Evolutionary conservation across 2,329 filamentous ascomycete species (phyloP), one percentile per base, ranked within the genome.

Genomic region (Aureobasidium sp.): DNA sequence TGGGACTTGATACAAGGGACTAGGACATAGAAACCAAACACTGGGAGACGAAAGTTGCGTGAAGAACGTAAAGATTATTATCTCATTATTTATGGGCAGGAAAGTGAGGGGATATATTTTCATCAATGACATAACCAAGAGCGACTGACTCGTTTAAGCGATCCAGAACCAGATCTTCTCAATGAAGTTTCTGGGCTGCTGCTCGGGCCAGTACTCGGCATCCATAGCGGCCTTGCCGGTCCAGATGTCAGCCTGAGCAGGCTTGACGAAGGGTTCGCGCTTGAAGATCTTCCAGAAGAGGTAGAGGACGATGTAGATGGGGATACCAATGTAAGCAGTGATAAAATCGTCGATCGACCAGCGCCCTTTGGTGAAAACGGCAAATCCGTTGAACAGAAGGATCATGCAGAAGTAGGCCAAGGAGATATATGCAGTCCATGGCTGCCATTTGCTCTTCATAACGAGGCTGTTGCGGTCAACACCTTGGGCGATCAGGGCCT

Each of bases 241-340:
- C 71, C 74, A 77, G 44, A 80, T 76, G 63, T 80, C 78, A 6
- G 74, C 75, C 62, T 77, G 72, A 0, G 66, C 68, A 25, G 73
- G 67, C 59, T 73, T 73, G 63, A 79, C 74, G 36, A 73, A 66
- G 60, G 81, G 81, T 0, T 86, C 87, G 65, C 82, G 81, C 69
- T 87, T 88, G 68, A 81, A 74, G 39, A 85, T 71, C 71, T 90
- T 90, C 83, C 86, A 90, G 49, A 83, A 78, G 21, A 59, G 39
- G 67, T 82, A 90, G 9, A 82, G 74, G 7, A 73, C 70, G 14
- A 76, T 66, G 69, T 75, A 78, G 25, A 67, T 67, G 29, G 65
- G 64, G 54, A 67, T 66, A 27, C 62, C 65, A 39, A 68, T 63
- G 50, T 69, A 69, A 3, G 77, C 76, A 0, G 79, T 82, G 53